Base-by-base conservation (phyloP, 2,329 filamentous ascomycete genomes). In the Chaetothyriales sp. region DNA sequence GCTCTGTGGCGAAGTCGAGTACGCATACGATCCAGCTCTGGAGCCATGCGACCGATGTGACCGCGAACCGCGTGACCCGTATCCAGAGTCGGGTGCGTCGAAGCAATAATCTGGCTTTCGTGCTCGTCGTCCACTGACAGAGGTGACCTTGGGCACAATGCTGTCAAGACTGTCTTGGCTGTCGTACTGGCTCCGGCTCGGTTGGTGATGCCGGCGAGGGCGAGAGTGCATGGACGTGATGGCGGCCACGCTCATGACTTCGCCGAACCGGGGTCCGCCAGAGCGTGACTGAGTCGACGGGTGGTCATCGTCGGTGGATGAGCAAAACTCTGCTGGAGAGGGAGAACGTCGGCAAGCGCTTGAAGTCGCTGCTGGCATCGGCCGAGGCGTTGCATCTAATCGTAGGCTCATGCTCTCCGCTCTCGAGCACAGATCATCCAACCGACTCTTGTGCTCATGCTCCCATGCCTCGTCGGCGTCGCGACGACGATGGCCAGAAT, bases 381-480 rank as follows among this genome's bases (percentile, higher is more conserved):
- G 46, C 7, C 46, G 46, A 33, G 46, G 46, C 22, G 44, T 20
- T 9, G 46, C 10, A 18, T 47, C 20, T 9, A 20, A 25, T 8
- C 20, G 46, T 4, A 47, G 22, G 46, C 46, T 47, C 19, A 47
- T 28, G 9, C 18, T 33, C 18, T 47, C 8, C 9, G 28, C 20
- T 18, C 46, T 25, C 6, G 18, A 28, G 20, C 29, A 18, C 9
- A 47, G 22, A 18, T 47, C 46, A 2, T 47, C 25, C 20, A 33
- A 28, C 10, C 46, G 46, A 33, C 20, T 47, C 20, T 46, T 53
- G 43, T 61, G 59, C 49, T 61, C 59, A 43, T 57, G 25, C 43
- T 60, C 33, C 59, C 59, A 61, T 8, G 54, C 53, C 44, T 54
- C 53, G 43, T 61, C 59, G 18, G 59, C 59, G 46, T 56, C 55